Evolutionary conservation across 768 basidiomycete genomes (phyloP), one percentile per base, ranked within the genome.

Genomic region (Boletus eberwhitei): DNA sequence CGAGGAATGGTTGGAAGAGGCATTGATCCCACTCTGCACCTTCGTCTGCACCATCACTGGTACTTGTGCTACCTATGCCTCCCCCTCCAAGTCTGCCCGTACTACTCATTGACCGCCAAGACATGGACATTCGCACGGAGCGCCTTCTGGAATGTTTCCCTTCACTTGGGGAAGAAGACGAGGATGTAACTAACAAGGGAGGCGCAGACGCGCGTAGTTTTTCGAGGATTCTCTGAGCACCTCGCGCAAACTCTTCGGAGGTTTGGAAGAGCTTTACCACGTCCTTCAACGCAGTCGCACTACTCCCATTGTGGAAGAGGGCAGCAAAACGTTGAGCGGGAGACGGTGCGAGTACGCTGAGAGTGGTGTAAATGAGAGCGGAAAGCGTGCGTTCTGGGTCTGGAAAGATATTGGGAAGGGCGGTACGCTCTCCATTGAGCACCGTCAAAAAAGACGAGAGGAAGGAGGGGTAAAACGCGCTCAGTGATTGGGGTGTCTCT

Each of bases 1-100:
- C 90, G 24, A 96, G 78, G 74, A 98, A 98, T 2, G 96, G 93
- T 66, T 95, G 93, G 67, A 94, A 97, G 16, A 99, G 75, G 48
- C 88, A 86, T 52, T 86, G 87, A 64, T 98, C 93, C 97, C 97
- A 98, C 54, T 87, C 85, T 60, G 46, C 54, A 14, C 59, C 67
- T 39, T 69, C 61, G n/a, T 61, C 68, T 45, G 48, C 39, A 41
- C 58, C 22, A 13, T 44, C n/a, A 12, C 41, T 17, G 6, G 45
- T 29, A n/a, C 52, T 47, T 11, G 63, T 46, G 29, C 38, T 53
- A 11, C 59, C 58, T 38, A 56, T 43, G 13, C 53, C 38, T 54
- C 45, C 54, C 8, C 48, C 58, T 47, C 61, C 52, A 38, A 59
- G 55, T 38, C 61, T 60, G 16, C 65, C 65, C 14, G 61, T 31